Evolutionary conservation across 768 basidiomycete genomes (phyloP), one percentile per base, ranked within the genome.

Genomic region (Leccinum ochraceum): DNA sequence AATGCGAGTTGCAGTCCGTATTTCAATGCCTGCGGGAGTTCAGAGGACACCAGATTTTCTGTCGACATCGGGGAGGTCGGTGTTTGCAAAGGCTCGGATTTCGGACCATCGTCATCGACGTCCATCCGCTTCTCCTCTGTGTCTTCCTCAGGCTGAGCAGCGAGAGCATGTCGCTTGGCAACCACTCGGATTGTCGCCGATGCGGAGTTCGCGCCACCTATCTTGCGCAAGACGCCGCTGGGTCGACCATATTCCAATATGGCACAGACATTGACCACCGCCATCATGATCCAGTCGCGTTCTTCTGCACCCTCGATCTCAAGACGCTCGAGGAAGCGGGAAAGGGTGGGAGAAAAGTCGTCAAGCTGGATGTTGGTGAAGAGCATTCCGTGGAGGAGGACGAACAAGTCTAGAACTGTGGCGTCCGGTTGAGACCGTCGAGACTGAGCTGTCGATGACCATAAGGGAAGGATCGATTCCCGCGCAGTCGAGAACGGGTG

Each of bases 261-360:
- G 0, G 90, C 84, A 4, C 85, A 81, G 34, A 98, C 80, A 72
- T 96, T 96, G 66, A 93, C 80, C 51, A 90, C 78, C 0, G 86
- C 96, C 93, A 98, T 96, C 90, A 95, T 94, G 66, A 93, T 88
- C 97, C 97, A 99, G 59, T 96, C 93, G 30, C 88, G 86, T 69
- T 88, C 89, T 64, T 90, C 85, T 0, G 86, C 88, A 10, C 84
- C 86, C 62, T 95, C 92, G 59, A 95, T 88, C 56, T 87, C 82
- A 3, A 96, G 82, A 44, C 92, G 88, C 73, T 96, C 95, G 56
- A 94, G 81, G 71, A 95, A 91, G 20, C 94, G 88, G 1, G 88
- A 89, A 26, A 95, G 83, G 0, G 88, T 88, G 13, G 87, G 80
- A 48, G 83, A 76, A 70, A 98, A 98, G 71, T 95, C 91, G 72